Base-by-base conservation (phyloP, 169 alveolate species). In the Eimeria necatrix region DNA sequence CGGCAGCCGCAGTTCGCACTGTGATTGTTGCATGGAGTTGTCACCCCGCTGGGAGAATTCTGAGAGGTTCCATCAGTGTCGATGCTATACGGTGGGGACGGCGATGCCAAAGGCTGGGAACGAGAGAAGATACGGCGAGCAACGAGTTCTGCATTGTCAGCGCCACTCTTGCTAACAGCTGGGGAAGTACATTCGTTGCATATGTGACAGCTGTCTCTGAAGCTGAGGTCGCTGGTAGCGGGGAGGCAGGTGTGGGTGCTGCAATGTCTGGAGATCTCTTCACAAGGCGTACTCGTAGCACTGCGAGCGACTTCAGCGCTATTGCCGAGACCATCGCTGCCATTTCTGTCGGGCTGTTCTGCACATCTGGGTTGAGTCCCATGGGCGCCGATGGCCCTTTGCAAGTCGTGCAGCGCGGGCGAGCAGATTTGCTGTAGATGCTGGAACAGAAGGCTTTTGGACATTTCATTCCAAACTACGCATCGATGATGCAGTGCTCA, bases 401-500 rank as follows among this genome's bases (percentile, higher is more conserved):
- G 74, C 20, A 81, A 6, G 8, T 26, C 53, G 53, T 81, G 90
- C 74, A 81, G 73, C 56, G 56, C 90, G 52, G 73, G 90, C 20
- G 32, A 18, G 52, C 74, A 26, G 74, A 4, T 8, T 14, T 81
- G 90, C 74, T 81, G 90, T 71, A 81, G 53, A 51, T 81, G 74
- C 32, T 81, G 73, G 52, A 81, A 81, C 26, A 81, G 53, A 1
- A 81, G 74, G 53, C 90, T 81, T 68, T 68, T 81, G 90, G 90
- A 18, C 90, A 81, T 81, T 81, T 81, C 74, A 18, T 32, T 32
- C 2, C 41, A 32, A 32, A 32, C 41, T 32, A 32, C 2, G 41
- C 2, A 2, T 32, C 41, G 41, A 32, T 32, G 41, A 32, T 32
- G 2, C 41, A 32, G 0, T 32, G 41, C 41, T 32, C 41, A 32